phyloP scores from a whole-genome alignment of 352 stramenopile species.

The Phytophthora kernoviae region DNA sequence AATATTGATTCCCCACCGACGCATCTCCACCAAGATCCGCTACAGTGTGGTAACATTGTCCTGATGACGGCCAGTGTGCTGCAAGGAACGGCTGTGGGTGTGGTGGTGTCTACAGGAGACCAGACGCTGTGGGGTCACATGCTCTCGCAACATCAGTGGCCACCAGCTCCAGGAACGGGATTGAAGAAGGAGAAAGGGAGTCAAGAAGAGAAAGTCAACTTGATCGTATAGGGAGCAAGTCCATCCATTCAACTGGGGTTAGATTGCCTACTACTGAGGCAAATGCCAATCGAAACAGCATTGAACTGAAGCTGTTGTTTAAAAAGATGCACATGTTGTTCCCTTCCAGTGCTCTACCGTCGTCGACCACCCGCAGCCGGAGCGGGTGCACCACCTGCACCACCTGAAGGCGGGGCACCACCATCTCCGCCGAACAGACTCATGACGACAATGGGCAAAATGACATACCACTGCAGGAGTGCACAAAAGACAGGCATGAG shows the following conservation, averaged over 20 bases:
- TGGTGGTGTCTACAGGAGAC: slow-evolving; percentile 80
- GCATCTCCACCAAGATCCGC: slow-evolving; percentile 30
- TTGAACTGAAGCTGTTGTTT: not conserved
- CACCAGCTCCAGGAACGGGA: slow-evolving; percentile 20
- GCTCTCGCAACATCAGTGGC: slow-evolving; percentile 66
- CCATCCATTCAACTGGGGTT: slow-evolving; percentile 3
- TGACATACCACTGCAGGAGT: slow-evolving; percentile 80
- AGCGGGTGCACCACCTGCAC: slow-evolving; percentile 26
- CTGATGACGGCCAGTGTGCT: slow-evolving; percentile 68
- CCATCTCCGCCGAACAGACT: slow-evolving; percentile 69
- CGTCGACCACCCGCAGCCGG: slow-evolving; percentile 34
- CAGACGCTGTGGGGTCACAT: slow-evolving; percentile 73
- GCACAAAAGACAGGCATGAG: slow-evolving; percentile 6
- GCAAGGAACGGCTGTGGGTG: slow-evolving; percentile 55
- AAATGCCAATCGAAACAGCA: not conserved
- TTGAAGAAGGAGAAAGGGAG: slow-evolving; percentile 16
- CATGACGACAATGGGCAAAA: slow-evolving; percentile 79
- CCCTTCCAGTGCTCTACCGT: slow-evolving; percentile 24
- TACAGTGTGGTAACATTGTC: slow-evolving; percentile 70
- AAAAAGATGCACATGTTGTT: slow-evolving; percentile 4
- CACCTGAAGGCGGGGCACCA: slow-evolving; percentile 44
- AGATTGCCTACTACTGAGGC: slow-evolving; percentile 7
- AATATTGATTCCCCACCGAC: slow-evolving; percentile 19
- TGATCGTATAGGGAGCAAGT: slow-evolving; percentile 30
- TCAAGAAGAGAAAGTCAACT: slow-evolving; percentile 31